Conservation (phyloP, 2,329 filamentous ascomycete genomes). For the Graphiopsis chlorocephala region DNA sequence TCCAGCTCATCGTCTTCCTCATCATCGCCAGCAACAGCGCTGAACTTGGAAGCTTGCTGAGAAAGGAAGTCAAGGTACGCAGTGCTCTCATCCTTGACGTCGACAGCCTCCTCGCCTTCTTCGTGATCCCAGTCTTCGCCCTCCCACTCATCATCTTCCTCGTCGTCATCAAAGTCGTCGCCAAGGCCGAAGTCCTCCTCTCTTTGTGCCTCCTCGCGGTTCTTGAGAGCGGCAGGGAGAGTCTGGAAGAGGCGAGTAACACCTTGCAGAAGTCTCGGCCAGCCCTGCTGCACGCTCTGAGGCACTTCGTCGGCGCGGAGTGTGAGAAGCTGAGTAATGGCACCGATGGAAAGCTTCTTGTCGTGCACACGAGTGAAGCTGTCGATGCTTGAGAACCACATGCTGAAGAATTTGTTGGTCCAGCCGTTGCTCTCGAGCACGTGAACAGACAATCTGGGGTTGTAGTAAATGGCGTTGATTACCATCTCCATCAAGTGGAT, state of each 20-base stretch:
- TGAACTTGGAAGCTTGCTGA: constrained; percentile 59
- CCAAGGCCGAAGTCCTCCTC: constrained; percentile 75
- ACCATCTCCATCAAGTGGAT: constrained; percentile 99
- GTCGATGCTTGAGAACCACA: constrained; percentile 97
- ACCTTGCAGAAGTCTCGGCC: constrained; percentile 86
- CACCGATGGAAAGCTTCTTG: constrained; percentile 96
- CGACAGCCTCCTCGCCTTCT: constrained; percentile 60
- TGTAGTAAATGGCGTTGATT: constrained; percentile 98
- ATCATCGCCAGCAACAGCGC: constrained; percentile 57
- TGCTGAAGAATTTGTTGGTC: constrained; percentile 98
- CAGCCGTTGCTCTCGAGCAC: constrained; percentile 87
- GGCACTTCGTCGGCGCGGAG: constrained; percentile 80
- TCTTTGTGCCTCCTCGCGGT: constrained; percentile 86
- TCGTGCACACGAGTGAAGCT: constrained; percentile 92
- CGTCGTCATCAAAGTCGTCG: constrained; percentile 70
- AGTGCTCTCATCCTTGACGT: constrained; percentile 84
- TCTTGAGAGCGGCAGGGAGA: constrained; percentile 80
- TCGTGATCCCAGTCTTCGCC: constrained; percentile 67
- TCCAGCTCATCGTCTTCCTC: constrained; percentile 85
- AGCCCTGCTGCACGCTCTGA: constrained; percentile 87
- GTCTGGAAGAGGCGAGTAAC: constrained; percentile 90
- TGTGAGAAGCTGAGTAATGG: constrained; percentile 81
- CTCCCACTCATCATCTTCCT: constrained; percentile 77
- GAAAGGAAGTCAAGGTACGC: constrained; percentile 96
- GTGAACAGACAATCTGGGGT: constrained; percentile 77